Evolutionary conservation across 2,329 filamentous ascomycete genomes (phyloP), one percentile per base, ranked within the genome.

Genomic region (Aspergillus persii): DNA sequence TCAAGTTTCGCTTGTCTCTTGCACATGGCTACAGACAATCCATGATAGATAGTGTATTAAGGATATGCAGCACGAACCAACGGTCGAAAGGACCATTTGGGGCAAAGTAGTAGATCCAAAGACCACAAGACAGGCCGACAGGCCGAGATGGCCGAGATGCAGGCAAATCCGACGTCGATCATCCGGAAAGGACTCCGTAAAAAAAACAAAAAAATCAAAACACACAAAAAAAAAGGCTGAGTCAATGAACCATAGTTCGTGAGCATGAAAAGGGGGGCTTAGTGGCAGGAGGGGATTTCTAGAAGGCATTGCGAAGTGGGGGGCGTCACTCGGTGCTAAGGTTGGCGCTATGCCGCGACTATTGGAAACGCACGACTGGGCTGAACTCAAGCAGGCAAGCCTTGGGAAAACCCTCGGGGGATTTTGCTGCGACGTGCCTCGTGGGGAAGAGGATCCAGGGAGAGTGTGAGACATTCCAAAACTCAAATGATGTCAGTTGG

Each of bases 341-440:
- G 55, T 52, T 61, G 39, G 39, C 30, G 55, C 59, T 61, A 61
- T 63, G 39, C 46, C 27, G 46, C 56, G 33, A 59, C 65, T 66
- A 66, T 66, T 61, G 62, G 54, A 60, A 31, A 26, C 31, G 59
- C 30, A 44, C 39, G 48, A 29, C n/a, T 27, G 33, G 41, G 26
- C 31, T n/a, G n/a, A 31, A 47, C 36, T 39, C 6, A 39, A 39
- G 11, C 12, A 15, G 2, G 36, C 36, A 39, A 12, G 50, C 36
- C 49, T 46, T 53, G 60, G 62, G 54, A 46, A 46, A 62, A 66
- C 58, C 55, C 18, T 65, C 63, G 64, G 64, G 58, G 57, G 61
- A 49, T 65, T 61, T n/a, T 23, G 36, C 52, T 56, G 36, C 48
- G 36, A 54, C 54, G 36, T 39, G 52, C 18, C 61, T 65, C 60